Conservation (phyloP, 2,329 filamentous ascomycete genomes). For the Talaromyces piceae region DNA sequence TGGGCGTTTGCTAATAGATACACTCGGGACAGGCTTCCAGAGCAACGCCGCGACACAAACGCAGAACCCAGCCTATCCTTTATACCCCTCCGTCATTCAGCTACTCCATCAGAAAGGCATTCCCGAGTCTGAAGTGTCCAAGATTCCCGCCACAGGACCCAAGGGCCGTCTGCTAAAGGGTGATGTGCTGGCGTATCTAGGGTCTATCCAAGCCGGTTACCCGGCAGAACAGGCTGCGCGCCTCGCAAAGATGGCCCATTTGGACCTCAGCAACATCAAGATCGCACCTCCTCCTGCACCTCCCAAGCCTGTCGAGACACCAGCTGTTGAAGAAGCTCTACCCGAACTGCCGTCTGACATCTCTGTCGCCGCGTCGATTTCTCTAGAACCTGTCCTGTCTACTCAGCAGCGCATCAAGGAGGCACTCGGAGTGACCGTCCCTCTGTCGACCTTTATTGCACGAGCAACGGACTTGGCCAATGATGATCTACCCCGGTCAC, state of each 20-base stretch:
- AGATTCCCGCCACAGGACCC: constrained; percentile 82
- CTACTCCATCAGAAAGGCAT: constrained; percentile 74
- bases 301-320: constrained; percentile 13
- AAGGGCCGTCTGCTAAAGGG: constrained; percentile 87
- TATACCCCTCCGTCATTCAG: constrained; percentile 70
- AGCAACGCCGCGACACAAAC: constrained; percentile 27
- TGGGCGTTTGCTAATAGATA: neutral
- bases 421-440: constrained; percentile 70
- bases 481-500: constrained; percentile 66
- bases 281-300: constrained; percentile 46
- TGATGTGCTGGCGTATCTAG: constrained; percentile 85
- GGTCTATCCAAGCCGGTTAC: constrained; percentile 64
- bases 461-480: constrained; percentile 84
- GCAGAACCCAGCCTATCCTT: constrained; percentile 40
- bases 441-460: constrained; percentile 77
- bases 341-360: constrained; percentile 24
- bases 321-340: constrained; percentile 20
- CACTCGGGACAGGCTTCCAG: constrained; percentile 24
- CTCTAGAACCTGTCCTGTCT: constrained; percentile 68
- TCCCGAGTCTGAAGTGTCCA: constrained; percentile 64
- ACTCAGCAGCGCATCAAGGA: constrained; percentile 73
- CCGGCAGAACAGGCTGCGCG: constrained; percentile 63
- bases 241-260: constrained; percentile 68
- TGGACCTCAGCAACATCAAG: constrained; percentile 95
- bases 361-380: constrained; percentile 63